Evolutionary conservation across 2,329 filamentous ascomycete species (phyloP).

Genomic region (Claviceps humidiphila): DNA sequence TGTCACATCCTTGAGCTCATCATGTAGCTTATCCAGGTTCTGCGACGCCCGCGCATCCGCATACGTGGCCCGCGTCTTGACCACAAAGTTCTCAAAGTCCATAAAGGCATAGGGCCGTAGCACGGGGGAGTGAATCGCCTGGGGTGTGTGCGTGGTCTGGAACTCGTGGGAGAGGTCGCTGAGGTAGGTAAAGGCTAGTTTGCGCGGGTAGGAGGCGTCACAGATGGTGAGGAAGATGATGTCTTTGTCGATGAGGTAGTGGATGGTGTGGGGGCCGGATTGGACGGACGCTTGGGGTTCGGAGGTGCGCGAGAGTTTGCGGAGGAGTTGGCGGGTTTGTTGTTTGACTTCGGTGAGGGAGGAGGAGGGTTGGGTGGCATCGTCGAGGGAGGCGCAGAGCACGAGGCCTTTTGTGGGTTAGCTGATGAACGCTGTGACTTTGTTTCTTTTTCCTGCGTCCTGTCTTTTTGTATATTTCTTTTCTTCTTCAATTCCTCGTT

Average conservation of each 20-base stretch:
- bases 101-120: constrained; percentile 92
- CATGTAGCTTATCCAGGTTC: constrained; percentile 90
- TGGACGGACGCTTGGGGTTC: constrained; percentile 90
- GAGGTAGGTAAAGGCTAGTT: constrained; percentile 97
- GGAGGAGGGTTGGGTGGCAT: constrained; percentile 34
- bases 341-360: constrained; percentile 78
- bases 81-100: constrained; percentile 96
- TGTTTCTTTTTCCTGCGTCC: background rate
- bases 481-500: background rate
- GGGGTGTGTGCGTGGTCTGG: constrained; percentile 63
- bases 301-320: constrained; percentile 75
- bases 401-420: constrained; percentile 56
- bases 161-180: constrained; percentile 87
- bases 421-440: background rate
- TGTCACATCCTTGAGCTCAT: constrained; percentile 93
- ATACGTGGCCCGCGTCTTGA: constrained; percentile 84
- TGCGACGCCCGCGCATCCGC: constrained; percentile 81
- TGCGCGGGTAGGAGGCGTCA: constrained; percentile 88
- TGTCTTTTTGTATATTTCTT: background rate
- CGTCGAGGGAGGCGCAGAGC: constrained; percentile 88
- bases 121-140: constrained; percentile 59
- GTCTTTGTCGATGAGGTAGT: constrained; percentile 76
- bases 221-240: constrained; percentile 90
- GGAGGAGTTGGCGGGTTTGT: constrained; percentile 82
- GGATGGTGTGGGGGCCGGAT: constrained; percentile 65